Conservation (phyloP, 2,329 filamentous ascomycete genomes). For the Xylariaceae sp. region DNA sequence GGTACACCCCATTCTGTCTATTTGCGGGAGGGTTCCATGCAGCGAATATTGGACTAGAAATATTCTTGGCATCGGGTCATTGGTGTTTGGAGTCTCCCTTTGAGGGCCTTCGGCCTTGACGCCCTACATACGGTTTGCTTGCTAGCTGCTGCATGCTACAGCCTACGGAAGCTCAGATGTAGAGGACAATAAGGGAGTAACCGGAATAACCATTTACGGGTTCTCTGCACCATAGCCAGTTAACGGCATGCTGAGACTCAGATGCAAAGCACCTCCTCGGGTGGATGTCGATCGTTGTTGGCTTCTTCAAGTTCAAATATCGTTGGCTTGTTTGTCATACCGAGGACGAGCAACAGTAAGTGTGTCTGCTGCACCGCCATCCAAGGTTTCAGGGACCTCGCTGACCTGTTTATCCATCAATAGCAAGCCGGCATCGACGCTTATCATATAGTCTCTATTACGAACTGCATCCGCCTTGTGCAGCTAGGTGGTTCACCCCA, state of each 20-base stretch:
- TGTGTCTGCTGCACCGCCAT: constrained; percentile 12
- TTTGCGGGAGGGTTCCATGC: constrained; percentile 20
- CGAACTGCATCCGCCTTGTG: constrained; percentile 17
- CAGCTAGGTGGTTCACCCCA: constrained; percentile 11
- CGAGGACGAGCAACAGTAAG: constrained; percentile 8
- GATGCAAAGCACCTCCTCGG: constrained; percentile 1
- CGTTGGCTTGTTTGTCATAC: constrained; percentile 14
- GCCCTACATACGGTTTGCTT: constrained; percentile 14
- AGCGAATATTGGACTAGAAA: constrained; percentile 21
- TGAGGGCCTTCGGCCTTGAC: constrained; percentile 13
- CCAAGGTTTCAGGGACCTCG: constrained; percentile 10
- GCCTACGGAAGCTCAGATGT: constrained; percentile 4
- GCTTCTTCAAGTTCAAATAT: constrained; percentile 14
- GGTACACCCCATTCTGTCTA: constrained; percentile 12
- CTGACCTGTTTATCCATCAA: constrained; percentile 29
- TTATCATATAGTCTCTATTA: constrained; percentile 21
- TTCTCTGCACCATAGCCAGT: constrained; percentile 15
- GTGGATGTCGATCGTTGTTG: constrained; percentile 5
- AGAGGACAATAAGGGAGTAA: constrained; percentile 1
- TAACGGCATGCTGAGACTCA: constrained; percentile 6
- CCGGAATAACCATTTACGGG: constrained; percentile 5
- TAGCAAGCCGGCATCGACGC: constrained; percentile 26
- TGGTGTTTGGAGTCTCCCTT: constrained; percentile 14
- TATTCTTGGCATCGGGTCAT: constrained; percentile 22
- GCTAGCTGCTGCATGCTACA: constrained; percentile 19